Evolutionary conservation across 2,329 filamentous ascomycete species (phyloP).

Genomic region (Ilyonectria robusta): DNA sequence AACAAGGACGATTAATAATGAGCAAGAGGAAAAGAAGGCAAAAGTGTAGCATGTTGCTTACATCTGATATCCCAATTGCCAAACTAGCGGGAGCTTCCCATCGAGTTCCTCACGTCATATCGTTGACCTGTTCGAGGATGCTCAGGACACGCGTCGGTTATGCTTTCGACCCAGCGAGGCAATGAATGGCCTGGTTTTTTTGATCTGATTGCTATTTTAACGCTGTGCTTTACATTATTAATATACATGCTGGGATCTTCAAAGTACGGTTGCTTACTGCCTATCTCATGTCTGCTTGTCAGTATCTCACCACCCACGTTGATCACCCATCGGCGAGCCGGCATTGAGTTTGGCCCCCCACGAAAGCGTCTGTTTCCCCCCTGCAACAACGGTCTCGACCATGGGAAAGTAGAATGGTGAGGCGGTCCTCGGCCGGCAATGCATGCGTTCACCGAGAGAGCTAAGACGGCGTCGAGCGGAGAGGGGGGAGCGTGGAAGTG

Average conservation of each 20-base stretch:
- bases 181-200: slow-evolving; percentile 6
- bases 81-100: slow-evolving; percentile 2
- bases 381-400: neutral
- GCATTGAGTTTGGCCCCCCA: neutral
- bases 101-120: neutral
- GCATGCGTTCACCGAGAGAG: neutral
- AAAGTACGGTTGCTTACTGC: neutral
- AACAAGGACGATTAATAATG: slow-evolving; percentile 29
- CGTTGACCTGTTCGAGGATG: neutral
- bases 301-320: neutral
- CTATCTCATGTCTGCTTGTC: neutral
- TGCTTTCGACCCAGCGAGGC: neutral
- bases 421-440: neutral
- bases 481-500: neutral
- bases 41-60: slow-evolving; percentile 7
- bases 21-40: slow-evolving; percentile 29
- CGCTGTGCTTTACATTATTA: slow-evolving; percentile 16
- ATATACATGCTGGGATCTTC: neutral
- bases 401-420: neutral
- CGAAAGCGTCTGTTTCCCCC: neutral
- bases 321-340: neutral
- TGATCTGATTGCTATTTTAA: neutral
- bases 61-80: slow-evolving; percentile 24
- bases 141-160: neutral
- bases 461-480: neutral